Percentiles rank a stretch among this genome's conserved stretches.
These are phyloP conservation scores for Nicotiana obtusifolia DNA, from an alignment of 257 asterid genomes.

Conservation along the genomic window DNA sequence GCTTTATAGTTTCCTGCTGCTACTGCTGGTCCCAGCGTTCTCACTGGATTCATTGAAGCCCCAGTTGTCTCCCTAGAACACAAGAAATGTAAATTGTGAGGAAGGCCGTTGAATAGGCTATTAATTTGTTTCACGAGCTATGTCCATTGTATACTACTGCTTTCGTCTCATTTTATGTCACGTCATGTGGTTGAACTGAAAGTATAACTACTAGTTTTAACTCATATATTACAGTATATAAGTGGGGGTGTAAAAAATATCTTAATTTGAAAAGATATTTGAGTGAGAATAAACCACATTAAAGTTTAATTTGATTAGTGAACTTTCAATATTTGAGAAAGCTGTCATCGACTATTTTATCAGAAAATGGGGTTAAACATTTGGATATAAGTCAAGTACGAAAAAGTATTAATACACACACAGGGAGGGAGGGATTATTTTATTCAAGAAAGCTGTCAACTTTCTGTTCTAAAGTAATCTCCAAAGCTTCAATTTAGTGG, in stretches of 20 bases:
- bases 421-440: neutral
- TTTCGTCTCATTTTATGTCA: neutral
- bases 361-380: neutral
- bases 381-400: neutral
- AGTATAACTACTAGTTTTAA: no score
- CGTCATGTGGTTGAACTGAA: neutral
- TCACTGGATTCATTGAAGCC: slow-evolving; percentile 89
- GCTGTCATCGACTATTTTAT: neutral
- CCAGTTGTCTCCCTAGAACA: slow-evolving; percentile 57
- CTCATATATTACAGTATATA: neutral
- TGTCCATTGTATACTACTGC: neutral
- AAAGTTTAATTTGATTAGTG: no score
- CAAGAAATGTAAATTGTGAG: neutral
- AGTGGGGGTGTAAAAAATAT: neutral
- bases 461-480: neutral
- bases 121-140: neutral
- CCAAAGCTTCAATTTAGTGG: neutral
- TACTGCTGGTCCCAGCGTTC: slow-evolving; percentile 81
- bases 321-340: neutral
- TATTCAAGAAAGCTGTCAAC: neutral
- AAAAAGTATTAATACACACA: neutral
- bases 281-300: neutral
- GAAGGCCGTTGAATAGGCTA: neutral
- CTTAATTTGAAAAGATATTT: neutral
- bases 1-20: slow-evolving; percentile 67